phyloP scores from a whole-genome alignment of 768 basidiomycete species.

The Mycena polygramma region DNA sequence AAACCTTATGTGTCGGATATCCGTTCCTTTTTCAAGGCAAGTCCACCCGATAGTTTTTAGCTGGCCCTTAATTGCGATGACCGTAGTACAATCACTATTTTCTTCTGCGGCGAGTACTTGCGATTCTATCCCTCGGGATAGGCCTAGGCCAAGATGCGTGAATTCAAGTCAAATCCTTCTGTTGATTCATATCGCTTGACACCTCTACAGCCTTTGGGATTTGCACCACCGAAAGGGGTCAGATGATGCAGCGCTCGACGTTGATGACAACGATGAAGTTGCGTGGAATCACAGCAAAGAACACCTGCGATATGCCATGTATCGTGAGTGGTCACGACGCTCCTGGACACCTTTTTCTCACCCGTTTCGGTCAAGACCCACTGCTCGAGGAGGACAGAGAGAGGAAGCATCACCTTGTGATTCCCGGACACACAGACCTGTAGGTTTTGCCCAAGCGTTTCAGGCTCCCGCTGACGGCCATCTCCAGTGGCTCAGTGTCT shows the following conservation, averaged over 20 bases:
- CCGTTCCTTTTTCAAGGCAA: slow-evolving; percentile 33
- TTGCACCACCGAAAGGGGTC: slow-evolving; percentile 32
- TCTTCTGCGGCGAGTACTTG: slow-evolving; percentile 33
- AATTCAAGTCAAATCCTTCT: slow-evolving; percentile 7
- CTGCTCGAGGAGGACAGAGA: slow-evolving; percentile 31
- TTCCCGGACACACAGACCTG: slow-evolving; percentile 37
- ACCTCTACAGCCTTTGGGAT: slow-evolving; percentile 30
- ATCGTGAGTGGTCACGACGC: slow-evolving; percentile 27
- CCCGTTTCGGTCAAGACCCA: slow-evolving; percentile 24
- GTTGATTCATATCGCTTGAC: neutral
- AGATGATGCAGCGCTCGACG: slow-evolving; percentile 13
- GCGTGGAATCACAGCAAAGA: slow-evolving; percentile 36
- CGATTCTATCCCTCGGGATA: slow-evolving; percentile 30
- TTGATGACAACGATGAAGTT: slow-evolving; percentile 26
- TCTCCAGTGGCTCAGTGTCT: slow-evolving; percentile 18
- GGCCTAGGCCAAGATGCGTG: slow-evolving; percentile 31
- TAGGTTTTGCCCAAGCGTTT: slow-evolving; percentile 15
- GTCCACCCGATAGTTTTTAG: slow-evolving; percentile 3
- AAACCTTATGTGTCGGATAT: slow-evolving; percentile 30
- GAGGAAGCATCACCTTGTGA: slow-evolving; percentile 34
- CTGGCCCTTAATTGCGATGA: neutral
- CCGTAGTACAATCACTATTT: slow-evolving; percentile 37
- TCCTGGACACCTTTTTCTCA: slow-evolving; percentile 9
- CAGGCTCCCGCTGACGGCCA: slow-evolving; percentile 15
- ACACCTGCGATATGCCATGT: slow-evolving; percentile 36